Evolutionary conservation across 768 basidiomycete species (phyloP).

Genomic region (Mycena rebaudengoi): DNA sequence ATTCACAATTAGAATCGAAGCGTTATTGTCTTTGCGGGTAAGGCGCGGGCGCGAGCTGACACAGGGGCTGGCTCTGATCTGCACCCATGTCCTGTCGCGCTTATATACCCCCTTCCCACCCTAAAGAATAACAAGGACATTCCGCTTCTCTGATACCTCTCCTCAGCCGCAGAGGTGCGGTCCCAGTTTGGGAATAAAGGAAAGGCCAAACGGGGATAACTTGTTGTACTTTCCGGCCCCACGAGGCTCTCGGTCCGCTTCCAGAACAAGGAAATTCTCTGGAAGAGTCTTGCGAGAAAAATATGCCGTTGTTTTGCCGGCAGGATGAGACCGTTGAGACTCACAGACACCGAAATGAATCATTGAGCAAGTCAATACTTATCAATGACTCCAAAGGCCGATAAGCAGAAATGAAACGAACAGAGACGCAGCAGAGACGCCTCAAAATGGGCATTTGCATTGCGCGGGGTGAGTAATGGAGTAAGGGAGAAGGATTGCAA

Average conservation of each 20-base stretch:
- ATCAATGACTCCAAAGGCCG: no score
- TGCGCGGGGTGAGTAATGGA: no score
- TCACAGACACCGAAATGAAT: neutral
- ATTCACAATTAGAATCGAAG: conserved; percentile 18
- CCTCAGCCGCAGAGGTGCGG: neutral
- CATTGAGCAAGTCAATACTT: no score
- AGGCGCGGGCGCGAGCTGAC: conserved; percentile 9
- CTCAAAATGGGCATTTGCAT: no score
- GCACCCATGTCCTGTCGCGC: neutral
- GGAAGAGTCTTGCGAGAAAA: conserved; percentile 4
- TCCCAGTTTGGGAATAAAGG: neutral
- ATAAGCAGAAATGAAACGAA: no score
- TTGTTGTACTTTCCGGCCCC: conserved; percentile 9
- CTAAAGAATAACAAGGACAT: conserved; percentile 7
- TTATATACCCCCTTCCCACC: conserved; percentile 14
- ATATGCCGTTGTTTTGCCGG: no score
- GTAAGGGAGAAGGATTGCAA: no score
- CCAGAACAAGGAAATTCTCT: conserved; percentile 7
- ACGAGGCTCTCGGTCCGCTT: conserved; percentile 18
- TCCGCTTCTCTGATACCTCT: neutral
- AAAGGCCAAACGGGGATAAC: conserved; percentile 3
- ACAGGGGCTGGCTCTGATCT: conserved; percentile 16
- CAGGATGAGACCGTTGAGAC: neutral
- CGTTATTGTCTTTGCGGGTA: conserved; percentile 18
- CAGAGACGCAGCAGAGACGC: no score